Evolutionary conservation across 331 rosid genomes (phyloP).

Genomic region (Erythrophleum ivorense): DNA sequence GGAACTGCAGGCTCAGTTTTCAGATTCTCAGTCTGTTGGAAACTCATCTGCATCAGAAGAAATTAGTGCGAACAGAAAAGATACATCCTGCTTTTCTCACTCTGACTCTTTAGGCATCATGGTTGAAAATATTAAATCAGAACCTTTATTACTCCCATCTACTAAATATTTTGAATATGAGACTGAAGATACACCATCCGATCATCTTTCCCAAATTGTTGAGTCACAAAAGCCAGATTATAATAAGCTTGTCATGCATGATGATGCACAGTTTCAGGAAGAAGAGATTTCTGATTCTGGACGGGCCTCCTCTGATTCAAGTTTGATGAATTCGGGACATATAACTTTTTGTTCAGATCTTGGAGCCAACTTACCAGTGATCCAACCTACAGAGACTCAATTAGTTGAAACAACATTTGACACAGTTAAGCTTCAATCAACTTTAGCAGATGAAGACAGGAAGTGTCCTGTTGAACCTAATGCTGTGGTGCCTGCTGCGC

Average conservation of each 20-base stretch:
- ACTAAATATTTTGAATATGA: constrained; percentile 49
- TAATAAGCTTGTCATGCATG: constrained; percentile 41
- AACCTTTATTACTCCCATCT: constrained; percentile 49
- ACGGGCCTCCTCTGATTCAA: constrained; percentile 39
- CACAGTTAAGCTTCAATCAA: constrained; percentile 39
- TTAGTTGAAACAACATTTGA: constrained; percentile 48
- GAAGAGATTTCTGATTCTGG: constrained; percentile 51
- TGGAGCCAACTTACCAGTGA: constrained; percentile 46
- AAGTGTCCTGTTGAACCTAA: constrained; percentile 43
- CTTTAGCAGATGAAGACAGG: constrained; percentile 44
- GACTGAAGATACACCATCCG: constrained; percentile 41
- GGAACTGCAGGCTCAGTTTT: constrained; percentile 60
- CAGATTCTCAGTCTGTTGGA: constrained; percentile 69
- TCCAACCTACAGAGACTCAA: constrained; percentile 46
- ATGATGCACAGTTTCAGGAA: constrained; percentile 44
- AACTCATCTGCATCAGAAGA: constrained; percentile 67
- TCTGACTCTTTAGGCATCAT: constrained; percentile 55
- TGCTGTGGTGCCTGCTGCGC: constrained; percentile 43
- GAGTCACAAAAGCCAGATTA: constrained; percentile 48
- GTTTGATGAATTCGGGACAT: constrained; percentile 46
- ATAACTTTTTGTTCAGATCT: constrained; percentile 41
- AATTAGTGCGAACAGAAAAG: constrained; percentile 55
- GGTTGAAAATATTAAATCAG: constrained; percentile 58
- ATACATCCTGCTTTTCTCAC: constrained; percentile 53
- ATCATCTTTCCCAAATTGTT: constrained; percentile 40